Base-by-base conservation (phyloP, 805 yeast genomes). In the Tetrapisispora nanseiensis region DNA sequence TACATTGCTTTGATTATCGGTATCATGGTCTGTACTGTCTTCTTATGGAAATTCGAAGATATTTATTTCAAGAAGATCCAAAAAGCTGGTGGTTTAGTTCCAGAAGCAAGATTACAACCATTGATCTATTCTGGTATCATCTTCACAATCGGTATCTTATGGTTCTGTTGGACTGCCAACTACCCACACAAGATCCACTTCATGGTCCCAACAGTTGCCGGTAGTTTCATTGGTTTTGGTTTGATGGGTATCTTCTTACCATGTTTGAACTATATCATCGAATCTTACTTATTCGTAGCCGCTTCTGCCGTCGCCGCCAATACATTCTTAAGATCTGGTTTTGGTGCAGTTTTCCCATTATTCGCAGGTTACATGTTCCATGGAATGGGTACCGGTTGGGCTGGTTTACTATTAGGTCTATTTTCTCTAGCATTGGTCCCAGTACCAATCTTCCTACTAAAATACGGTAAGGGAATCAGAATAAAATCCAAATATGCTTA, bases 161-260 rank as follows among this genome's bases (percentile, higher is more conserved):
- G 95, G 95, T 70, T 87, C 60, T 76, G 84, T 44, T 87, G 95
- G 95, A 68, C 90, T 9, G 95, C 95, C 57, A 73, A 76, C 48
- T 87, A 79, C 62, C 80, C 75, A 38, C 62, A 79, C 28, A 62
- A 63, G 33, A 75, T 85, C 30, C 95, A 81, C 57, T 87, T 90
- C 90, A 80, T 78, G 52, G 84, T 75, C n/a, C 92, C 94, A 32
- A 73, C 82, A 2, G 63, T 76, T 23, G 76, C 84, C 23, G 82
- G 85, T 48, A 46, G 74, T 3, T 71, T 80, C 54, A 71, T 76
- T 30, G 89, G 87, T 11, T 75, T 72, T 48, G 94, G 90, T 30
- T 63, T 82, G 44, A 66, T 81, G 48, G 69, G 77, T 33, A 76
- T 84, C 43, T 84, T 84, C 67, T 66, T 80, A 49, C 76, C 86